These are phyloP conservation scores for Avena atlantica DNA, from an alignment of 176 grass and related monocot species.

Conservation along the genomic window DNA sequence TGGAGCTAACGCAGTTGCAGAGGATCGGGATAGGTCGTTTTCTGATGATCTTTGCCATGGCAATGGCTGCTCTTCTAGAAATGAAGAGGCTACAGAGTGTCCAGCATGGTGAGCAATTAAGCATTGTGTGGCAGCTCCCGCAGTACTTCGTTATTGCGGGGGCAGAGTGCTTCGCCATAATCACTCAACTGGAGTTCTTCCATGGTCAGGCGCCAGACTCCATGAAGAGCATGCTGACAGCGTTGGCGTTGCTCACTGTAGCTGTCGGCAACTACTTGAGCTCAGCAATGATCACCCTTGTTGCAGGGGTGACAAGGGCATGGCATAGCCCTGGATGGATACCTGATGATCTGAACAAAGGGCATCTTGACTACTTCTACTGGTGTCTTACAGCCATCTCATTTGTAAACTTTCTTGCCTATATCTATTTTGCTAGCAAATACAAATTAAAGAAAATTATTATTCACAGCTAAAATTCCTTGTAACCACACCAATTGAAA, in stretches of 20 bases:
- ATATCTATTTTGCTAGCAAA: slow-evolving; percentile 68
- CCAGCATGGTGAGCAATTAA: slow-evolving; percentile 37
- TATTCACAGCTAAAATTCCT: slow-evolving; percentile 37
- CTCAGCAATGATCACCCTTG: slow-evolving; percentile 64
- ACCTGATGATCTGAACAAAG: slow-evolving; percentile 77
- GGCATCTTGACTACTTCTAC: slow-evolving; percentile 85
- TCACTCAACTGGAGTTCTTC: slow-evolving; percentile 79
- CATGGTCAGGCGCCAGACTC: slow-evolving; percentile 69
- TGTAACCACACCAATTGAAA: neutral
- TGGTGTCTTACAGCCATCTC: slow-evolving; percentile 59
- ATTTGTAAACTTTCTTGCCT: slow-evolving; percentile 61
- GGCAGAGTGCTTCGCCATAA: slow-evolving; percentile 64
- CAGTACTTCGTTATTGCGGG: slow-evolving; percentile 74
- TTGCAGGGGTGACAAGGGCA: slow-evolving; percentile 45
- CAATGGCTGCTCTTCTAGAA: slow-evolving; percentile 65
- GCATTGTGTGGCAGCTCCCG: slow-evolving; percentile 77
- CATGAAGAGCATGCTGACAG: slow-evolving; percentile 76
- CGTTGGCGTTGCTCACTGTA: slow-evolving; percentile 64
- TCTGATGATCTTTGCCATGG: slow-evolving; percentile 76
- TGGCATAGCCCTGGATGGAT: slow-evolving; percentile 72
- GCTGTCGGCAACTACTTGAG: slow-evolving; percentile 78
- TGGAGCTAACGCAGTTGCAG: slow-evolving; percentile 73
- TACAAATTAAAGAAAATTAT: slow-evolving; percentile 72
- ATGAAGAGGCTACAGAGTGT: slow-evolving; percentile 57
- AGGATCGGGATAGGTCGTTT: slow-evolving; percentile 72